A percentile compares a stretch with the other conserved stretches of the same genome.
phyloP scores from a whole-genome alignment of 768 basidiomycete species.

The Phylloporus arenicola region DNA sequence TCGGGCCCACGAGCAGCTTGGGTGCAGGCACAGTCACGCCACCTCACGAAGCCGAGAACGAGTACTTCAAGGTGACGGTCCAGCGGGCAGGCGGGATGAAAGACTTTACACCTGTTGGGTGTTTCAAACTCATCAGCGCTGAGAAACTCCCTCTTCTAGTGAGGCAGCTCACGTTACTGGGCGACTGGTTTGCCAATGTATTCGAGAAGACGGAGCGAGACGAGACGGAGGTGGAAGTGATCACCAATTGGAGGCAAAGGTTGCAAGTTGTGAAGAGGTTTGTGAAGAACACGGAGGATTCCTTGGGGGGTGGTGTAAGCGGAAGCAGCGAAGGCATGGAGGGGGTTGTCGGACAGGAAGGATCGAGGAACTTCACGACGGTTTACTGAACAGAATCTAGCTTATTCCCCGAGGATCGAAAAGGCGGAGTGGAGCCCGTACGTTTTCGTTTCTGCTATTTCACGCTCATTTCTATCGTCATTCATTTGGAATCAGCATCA shows the following conservation, averaged over 20 bases:
- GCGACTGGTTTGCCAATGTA: constrained; percentile 87
- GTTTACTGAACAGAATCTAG: constrained; percentile 33
- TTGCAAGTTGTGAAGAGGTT: constrained; percentile 77
- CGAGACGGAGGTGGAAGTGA: constrained; percentile 67
- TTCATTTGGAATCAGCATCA: constrained; percentile 14
- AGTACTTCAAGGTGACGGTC: constrained; percentile 92
- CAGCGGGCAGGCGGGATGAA: constrained; percentile 89
- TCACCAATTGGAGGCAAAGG: constrained; percentile 84
- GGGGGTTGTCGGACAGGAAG: constrained; percentile 48
- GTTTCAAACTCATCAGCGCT: constrained; percentile 91
- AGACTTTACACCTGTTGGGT: constrained; percentile 88
- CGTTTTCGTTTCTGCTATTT: not conserved
- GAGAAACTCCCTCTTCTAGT: constrained; percentile 82
- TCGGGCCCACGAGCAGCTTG: constrained; percentile 4
- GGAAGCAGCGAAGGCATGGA: constrained; percentile 26
- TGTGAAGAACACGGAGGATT: constrained; percentile 23
- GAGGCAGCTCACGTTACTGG: constrained; percentile 79
- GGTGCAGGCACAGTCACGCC: constrained; percentile 8
- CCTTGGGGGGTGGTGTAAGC: not conserved
- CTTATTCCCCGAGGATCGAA: not conserved
- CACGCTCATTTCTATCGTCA: not conserved
- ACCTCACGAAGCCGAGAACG: constrained; percentile 67
- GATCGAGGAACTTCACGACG: constrained; percentile 54
- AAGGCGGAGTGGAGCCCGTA: constrained; percentile 1
- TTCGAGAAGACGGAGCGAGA: constrained; percentile 71